Percentiles rank a stretch among this genome's conserved stretches.
phyloP scores from a whole-genome alignment of 2,329 filamentous ascomycete genomes.

The Neoarthrinium moseri region DNA sequence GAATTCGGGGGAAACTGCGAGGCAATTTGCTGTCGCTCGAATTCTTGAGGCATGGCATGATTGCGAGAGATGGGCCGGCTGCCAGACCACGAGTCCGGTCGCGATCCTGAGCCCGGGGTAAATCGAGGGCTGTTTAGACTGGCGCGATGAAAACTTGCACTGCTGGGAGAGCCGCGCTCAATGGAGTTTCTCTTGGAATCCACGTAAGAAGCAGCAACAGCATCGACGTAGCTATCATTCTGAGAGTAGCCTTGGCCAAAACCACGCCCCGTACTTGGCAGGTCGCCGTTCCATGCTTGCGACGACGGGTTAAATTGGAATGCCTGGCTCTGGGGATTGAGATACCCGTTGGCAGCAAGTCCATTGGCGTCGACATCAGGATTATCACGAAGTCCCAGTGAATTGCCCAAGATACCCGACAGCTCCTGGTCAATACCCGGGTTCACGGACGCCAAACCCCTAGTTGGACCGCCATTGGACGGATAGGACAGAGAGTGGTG shows the following conservation, averaged over 20 bases:
- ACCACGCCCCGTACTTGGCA: constrained; percentile 13
- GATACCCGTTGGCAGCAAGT: constrained; percentile 11
- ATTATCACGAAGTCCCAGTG: constrained; percentile 32
- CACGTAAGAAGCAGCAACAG: constrained; percentile 18
- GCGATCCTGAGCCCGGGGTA: constrained; percentile 22
- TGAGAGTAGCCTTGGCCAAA: constrained; percentile 22
- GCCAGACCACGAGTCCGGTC: constrained; percentile 33
- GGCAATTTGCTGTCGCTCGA: constrained; percentile 34
- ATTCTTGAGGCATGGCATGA: constrained; percentile 30
- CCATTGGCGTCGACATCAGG: constrained; percentile 13
- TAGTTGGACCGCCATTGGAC: constrained; percentile 34
- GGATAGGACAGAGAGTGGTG: constrained; percentile 46
- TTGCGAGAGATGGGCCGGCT: constrained; percentile 33
- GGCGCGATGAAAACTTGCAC: constrained; percentile 28
- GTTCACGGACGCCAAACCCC: neutral
- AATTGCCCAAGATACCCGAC: constrained; percentile 30
- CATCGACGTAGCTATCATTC: constrained; percentile 32
- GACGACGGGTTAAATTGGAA: constrained; percentile 49
- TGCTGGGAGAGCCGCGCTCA: constrained; percentile 36
- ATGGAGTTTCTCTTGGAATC: constrained; percentile 35
- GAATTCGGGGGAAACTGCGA: constrained; percentile 29
- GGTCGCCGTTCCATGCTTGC: constrained; percentile 42
- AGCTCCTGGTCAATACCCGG: constrained; percentile 35
- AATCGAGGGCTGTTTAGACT: constrained; percentile 29
- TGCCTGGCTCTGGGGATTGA: constrained; percentile 25